A percentile compares a stretch with the other conserved stretches of the same genome.
Evolutionary conservation across 345 rosid genomes (phyloP).

Genomic region (Citrus glauca): DNA sequence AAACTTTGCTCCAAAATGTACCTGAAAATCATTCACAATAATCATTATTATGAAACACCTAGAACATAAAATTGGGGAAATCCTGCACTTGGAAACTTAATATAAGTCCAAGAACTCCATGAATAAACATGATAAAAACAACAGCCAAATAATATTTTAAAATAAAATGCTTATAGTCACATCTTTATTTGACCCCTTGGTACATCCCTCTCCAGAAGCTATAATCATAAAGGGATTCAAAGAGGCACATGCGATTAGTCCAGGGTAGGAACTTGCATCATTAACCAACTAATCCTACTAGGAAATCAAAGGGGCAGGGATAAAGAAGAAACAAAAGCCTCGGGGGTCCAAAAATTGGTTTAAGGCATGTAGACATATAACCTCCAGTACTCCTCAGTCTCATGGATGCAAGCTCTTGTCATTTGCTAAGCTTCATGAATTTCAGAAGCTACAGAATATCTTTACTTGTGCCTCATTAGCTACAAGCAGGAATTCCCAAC

Average conservation of each 20-base stretch:
- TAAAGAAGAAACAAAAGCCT: background rate
- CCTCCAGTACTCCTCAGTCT: background rate
- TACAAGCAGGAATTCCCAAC: background rate
- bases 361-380: background rate
- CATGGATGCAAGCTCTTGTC: too few relatives aligned
- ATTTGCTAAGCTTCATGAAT: background rate
- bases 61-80: background rate
- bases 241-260: background rate
- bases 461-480: background rate
- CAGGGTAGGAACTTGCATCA: background rate
- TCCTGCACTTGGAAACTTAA: conserved; percentile 1
- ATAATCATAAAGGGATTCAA: background rate
- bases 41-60: background rate
- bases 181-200: background rate
- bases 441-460: background rate
- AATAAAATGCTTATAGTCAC: background rate
- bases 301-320: background rate
- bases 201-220: background rate
- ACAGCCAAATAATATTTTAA: background rate
- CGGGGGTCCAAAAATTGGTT: background rate
- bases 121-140: background rate
- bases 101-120: background rate
- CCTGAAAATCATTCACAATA: conserved; percentile 43
- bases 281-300: background rate
- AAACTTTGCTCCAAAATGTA: conserved; percentile 94